Evolutionary conservation across 805 yeast genomes (phyloP), one percentile per base, ranked within the genome.

Genomic region (Candida boidinii): DNA sequence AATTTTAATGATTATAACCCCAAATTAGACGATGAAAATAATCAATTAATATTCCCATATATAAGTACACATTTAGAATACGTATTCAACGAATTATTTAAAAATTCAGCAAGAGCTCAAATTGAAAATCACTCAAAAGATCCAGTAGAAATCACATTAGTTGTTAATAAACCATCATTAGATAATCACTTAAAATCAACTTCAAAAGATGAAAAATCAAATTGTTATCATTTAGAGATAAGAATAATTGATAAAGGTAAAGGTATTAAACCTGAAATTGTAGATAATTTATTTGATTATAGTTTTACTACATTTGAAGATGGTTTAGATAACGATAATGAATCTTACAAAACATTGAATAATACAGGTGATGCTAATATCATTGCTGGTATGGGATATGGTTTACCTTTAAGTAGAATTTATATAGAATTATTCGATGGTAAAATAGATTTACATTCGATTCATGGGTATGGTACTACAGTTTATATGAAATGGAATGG

Each of bases 351-450:
- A 45, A 76, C 83, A 0, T 56, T 77, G 35, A 80, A 81, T 45
- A 72, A 72, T 19, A 77, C 79, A 2, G 80, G 83, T 1, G 71
- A 45, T 24, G 53, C 54, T 7, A 70, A 70, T 45, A 62, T 70
- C 7, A 75, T 90, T 23, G 95, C 96, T 0, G 98, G 98, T 0
- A 82, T 92, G 83, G 97, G 97, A 1, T 90, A 86, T 51, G 98
- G 98, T 0, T 57, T 90, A 35, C 97, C 97, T 6, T 61, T 90
- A 40, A 82, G 88, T 39, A 62, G 74, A 44, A 80, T 85, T 0
- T 82, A 82, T 46, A 75, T 80, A 20, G 82, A 76, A 47, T 67
- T 79, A 50, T 80, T 82, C 51, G 80, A 79, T 26, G 92, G 92
- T 2, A 64, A 62, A 29, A 64, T 84, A 31, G 75, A 75, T 38